These are phyloP conservation scores for Sarocladium oryzae DNA, from an alignment of 2,329 filamentous ascomycete species.

Conservation along the genomic window DNA sequence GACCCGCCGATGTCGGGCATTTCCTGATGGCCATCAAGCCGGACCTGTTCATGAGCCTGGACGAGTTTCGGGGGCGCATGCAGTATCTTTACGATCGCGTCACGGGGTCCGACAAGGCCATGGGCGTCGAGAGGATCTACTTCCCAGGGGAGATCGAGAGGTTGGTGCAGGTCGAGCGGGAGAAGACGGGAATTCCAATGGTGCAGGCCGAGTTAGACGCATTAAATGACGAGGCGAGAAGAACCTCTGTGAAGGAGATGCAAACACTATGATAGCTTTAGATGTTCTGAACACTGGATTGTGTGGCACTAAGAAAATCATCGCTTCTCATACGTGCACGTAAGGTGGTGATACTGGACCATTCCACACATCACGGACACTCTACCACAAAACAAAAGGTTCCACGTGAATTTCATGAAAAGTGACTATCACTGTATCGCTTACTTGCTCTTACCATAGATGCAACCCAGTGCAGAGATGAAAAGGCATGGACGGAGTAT, in stretches of 20 bases:
- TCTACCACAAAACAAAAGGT: too few species aligned
- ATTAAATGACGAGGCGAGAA: slow-evolving; percentile 46
- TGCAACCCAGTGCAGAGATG: too few species aligned
- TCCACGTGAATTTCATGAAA: too few species aligned
- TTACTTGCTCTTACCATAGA: too few species aligned
- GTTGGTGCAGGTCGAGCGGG: slow-evolving; percentile 42
- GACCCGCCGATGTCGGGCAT: slow-evolving; percentile 65
- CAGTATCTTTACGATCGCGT: slow-evolving; percentile 48
- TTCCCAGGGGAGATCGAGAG: slow-evolving; percentile 60
- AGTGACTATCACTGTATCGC: too few species aligned
- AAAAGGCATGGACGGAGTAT: too few species aligned
- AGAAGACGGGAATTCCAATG: slow-evolving; percentile 51
- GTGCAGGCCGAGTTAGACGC: slow-evolving; percentile 49
- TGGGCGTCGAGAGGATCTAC: slow-evolving; percentile 51
- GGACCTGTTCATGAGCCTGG: slow-evolving; percentile 64
- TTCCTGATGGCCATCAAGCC: slow-evolving; percentile 68
- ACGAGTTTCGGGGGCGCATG: slow-evolving; percentile 62
- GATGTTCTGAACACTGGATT: too few species aligned
- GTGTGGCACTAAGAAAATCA: too few species aligned
- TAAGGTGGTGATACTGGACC: too few species aligned
- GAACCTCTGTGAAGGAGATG: slow-evolving; percentile 28
- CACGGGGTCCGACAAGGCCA: slow-evolving; percentile 45
- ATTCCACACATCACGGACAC: too few species aligned
- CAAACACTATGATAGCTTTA: neutral
- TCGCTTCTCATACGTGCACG: too few species aligned